Evolutionary conservation across 441 rosid species (phyloP), one percentile per base, ranked within the genome.

Genomic region (Bruguiera hainesii): DNA sequence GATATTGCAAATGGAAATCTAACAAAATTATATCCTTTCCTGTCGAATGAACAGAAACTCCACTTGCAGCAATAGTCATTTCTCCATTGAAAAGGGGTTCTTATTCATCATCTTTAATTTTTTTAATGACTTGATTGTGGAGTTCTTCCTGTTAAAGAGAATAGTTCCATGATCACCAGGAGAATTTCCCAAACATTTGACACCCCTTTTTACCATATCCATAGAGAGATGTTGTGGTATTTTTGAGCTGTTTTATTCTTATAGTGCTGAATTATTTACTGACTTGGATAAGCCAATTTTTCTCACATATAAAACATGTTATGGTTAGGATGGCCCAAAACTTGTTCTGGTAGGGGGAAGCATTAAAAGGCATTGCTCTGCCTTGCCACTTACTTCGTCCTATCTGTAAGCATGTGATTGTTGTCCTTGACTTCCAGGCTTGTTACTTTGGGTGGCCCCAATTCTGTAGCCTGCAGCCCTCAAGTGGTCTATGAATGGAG

Each of bases 331-430:
- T 64, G 23, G 52, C 72, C 21, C 0, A 39, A 28, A 59, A 4
- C 66, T 75, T 71, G 13, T 63, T 67, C 63, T 68, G 74, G 80
- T 80, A 64, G 86, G 70, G 70, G 81, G 80, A 75, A 74, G 52
- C 73, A 61, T 77, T 59, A 71, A 55, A 64, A 66, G 59, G 60
- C 56, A 48, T 61, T 59, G 74, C 62, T 48, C 58, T 69, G 64
- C 25, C 33, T 4, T 71, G 70, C 71, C 58, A 67, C 72, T 67
- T 77, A 75, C 70, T 67, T 62, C 58, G 21, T 64, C 62, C 56
- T 35, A 42, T 65, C 63, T 60, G 60, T 61, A 11, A 33, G 35
- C 72, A 75, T 62, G 71, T 75, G 71, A 65, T 74, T 67, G 64
- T 66, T 57, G 63, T 75, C 70, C 66, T 62, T 18, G 48, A 65